Percentiles rank a stretch among this genome's conserved stretches.
Conservation (phyloP, 2,329 filamentous ascomycete species). For the Colletotrichum eleusines region DNA sequence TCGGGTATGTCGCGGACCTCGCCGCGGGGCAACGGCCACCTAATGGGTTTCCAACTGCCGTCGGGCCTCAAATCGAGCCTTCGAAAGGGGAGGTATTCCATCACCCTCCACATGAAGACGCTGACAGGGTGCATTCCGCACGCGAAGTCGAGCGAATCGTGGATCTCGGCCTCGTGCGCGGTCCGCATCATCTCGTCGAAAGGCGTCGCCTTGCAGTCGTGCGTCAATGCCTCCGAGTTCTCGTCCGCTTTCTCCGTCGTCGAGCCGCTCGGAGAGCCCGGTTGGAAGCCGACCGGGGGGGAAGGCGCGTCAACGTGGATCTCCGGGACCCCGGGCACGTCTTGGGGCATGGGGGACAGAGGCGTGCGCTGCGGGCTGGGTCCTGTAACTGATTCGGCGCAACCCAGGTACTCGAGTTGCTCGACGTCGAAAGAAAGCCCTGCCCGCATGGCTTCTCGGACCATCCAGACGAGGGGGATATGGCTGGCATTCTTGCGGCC, state of each 20-base stretch:
- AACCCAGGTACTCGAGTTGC: conserved; percentile 76
- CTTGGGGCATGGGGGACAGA: conserved; percentile 4
- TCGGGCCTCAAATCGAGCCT: conserved; percentile 82
- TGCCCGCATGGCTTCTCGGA: conserved; percentile 69
- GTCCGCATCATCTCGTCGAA: conserved; percentile 71
- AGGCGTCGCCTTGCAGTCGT: conserved; percentile 6
- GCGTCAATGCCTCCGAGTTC: conserved; percentile 6
- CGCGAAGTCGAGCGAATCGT: conserved; percentile 77
- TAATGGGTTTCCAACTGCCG: conserved; percentile 82
- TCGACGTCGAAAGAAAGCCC: conserved; percentile 78
- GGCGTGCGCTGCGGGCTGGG: conserved; percentile 21
- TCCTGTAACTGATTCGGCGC: conserved; percentile 54
- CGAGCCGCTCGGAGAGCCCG: conserved; percentile 4
- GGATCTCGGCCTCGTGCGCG: conserved; percentile 68
- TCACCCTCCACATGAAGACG: conserved; percentile 78
- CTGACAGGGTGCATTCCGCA: conserved; percentile 67
- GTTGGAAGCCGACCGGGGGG: conserved; percentile 41
- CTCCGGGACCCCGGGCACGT: conserved; percentile 47
- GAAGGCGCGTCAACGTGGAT: conserved; percentile 47
- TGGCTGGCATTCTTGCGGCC: conserved; percentile 74
- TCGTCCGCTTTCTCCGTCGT: conserved; percentile 13
- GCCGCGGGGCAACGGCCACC: conserved; percentile 82
- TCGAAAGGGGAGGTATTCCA: conserved; percentile 86
- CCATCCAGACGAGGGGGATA: conserved; percentile 78
- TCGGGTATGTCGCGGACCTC: conserved; percentile 82